Evolutionary conservation across 1,284 basidiomycete species (phyloP).

Genomic region (Sanghuangporus baumii): DNA sequence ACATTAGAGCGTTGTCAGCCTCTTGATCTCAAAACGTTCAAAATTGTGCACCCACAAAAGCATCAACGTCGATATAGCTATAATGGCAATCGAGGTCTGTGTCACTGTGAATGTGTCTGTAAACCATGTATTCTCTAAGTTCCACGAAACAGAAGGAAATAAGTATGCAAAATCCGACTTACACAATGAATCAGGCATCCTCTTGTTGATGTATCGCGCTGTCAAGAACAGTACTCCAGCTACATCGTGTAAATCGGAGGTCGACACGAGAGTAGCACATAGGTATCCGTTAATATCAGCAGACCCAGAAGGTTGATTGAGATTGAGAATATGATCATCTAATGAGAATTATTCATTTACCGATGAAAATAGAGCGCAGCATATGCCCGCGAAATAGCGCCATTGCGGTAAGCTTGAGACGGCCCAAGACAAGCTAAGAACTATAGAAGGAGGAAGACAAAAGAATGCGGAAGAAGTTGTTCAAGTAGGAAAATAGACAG

Average conservation of each 20-base stretch:
- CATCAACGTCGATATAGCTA: conserved; percentile 56
- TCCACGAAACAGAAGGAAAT: neutral
- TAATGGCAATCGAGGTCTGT: conserved; percentile 64
- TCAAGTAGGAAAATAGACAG: neutral
- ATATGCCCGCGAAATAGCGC: conserved; percentile 26
- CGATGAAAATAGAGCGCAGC: conserved; percentile 21
- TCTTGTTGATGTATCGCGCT: conserved; percentile 16
- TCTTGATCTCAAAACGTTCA: neutral
- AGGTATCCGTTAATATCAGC: neutral
- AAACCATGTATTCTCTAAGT: conserved; percentile 18
- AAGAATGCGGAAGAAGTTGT: neutral
- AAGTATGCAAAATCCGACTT: neutral
- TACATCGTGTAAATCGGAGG: neutral
- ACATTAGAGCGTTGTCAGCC: conserved; percentile 17
- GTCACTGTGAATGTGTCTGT: conserved; percentile 63
- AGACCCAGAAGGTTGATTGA: neutral
- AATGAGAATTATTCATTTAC: conserved; percentile 11
- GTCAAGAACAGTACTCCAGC: conserved; percentile 16
- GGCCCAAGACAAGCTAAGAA: neutral
- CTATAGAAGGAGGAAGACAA: neutral
- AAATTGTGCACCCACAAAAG: conserved; percentile 44
- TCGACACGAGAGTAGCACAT: neutral
- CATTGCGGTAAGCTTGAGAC: conserved; percentile 18
- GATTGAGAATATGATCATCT: conserved; percentile 26
- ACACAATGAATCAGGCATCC: conserved; percentile 19